phyloP scores from a whole-genome alignment of 73 alveolate genomes.

The Paramecium sonneborni region DNA sequence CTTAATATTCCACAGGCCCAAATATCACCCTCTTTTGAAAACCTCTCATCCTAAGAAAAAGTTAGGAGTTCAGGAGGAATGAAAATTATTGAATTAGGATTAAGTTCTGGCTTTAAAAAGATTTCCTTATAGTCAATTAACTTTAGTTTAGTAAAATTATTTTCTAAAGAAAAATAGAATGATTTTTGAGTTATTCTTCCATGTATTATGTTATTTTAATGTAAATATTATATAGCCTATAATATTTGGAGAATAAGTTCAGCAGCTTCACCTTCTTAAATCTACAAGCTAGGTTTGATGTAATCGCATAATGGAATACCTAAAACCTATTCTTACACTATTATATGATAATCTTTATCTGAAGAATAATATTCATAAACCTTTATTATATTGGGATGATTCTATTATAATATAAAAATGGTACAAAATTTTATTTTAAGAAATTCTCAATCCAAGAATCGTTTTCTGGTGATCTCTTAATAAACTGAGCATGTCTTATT shows the following conservation, averaged over 20 bases:
- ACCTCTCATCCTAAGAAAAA: not conserved
- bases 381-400: constrained; percentile 25
- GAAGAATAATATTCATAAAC: not conserved
- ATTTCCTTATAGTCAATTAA: not conserved
- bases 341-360: not conserved
- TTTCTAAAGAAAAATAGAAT: not conserved
- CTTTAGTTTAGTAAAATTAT: not conserved
- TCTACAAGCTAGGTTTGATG: not conserved
- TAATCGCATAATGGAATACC: not conserved
- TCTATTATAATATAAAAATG: not conserved
- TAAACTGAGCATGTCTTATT: constrained; percentile 3
- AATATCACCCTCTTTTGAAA: not conserved
- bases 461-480: not conserved
- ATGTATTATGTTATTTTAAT: not conserved
- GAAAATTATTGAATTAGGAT: not conserved
- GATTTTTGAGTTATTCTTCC: not conserved
- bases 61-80: constrained; percentile 11
- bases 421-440: constrained; percentile 8
- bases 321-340: not conserved
- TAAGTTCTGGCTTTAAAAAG: not conserved
- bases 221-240: not conserved
- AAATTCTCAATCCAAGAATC: not conserved
- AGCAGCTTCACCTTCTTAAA: not conserved
- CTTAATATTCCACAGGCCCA: constrained; percentile 40
- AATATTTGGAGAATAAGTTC: not conserved